Percentiles rank a stretch among this genome's conserved stretches.
Conservation (phyloP, 805 yeast species). For the Myxozyma kluyveri region DNA sequence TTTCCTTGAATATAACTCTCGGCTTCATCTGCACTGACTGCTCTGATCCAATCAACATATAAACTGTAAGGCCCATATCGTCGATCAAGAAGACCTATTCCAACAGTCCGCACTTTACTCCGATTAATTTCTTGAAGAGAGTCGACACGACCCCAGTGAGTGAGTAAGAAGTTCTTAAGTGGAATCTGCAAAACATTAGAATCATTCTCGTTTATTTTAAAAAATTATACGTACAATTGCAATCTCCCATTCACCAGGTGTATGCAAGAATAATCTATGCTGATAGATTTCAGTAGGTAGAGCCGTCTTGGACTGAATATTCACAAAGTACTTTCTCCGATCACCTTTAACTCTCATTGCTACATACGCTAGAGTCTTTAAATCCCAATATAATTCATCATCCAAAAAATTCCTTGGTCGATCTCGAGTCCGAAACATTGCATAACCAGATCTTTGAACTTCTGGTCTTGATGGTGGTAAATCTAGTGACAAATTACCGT, state of each 20-base stretch:
- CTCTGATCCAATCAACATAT: conserved; percentile 66
- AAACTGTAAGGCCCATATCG: conserved; percentile 73
- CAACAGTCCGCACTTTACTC: conserved; percentile 65
- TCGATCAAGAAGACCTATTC: conserved; percentile 73
- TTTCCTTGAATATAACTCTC: conserved; percentile 11
- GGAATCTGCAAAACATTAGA: conserved; percentile 45
- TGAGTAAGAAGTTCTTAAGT: conserved; percentile 72
- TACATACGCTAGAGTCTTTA: conserved; percentile 60
- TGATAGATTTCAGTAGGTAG: conserved; percentile 76
- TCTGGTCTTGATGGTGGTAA: conserved; percentile 65
- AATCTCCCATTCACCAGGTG: conserved; percentile 79
- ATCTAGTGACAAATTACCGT: conserved; percentile 66
- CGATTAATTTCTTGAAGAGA: conserved; percentile 56
- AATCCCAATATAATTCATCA: conserved; percentile 57
- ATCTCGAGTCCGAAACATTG: conserved; percentile 80
- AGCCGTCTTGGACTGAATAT: conserved; percentile 77
- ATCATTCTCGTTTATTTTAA: neutral
- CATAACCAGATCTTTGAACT: conserved; percentile 63
- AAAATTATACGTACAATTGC: conserved; percentile 46
- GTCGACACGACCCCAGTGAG: conserved; percentile 74
- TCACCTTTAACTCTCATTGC: conserved; percentile 45
- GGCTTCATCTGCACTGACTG: conserved; percentile 23
- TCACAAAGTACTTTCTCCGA: conserved; percentile 66
- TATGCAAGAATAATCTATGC: conserved; percentile 69
- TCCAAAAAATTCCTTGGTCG: conserved; percentile 48